Evolutionary conservation across 2,329 filamentous ascomycete species (phyloP), one percentile per base, ranked within the genome.

Genomic region (Arthrobotrys sinensis): DNA sequence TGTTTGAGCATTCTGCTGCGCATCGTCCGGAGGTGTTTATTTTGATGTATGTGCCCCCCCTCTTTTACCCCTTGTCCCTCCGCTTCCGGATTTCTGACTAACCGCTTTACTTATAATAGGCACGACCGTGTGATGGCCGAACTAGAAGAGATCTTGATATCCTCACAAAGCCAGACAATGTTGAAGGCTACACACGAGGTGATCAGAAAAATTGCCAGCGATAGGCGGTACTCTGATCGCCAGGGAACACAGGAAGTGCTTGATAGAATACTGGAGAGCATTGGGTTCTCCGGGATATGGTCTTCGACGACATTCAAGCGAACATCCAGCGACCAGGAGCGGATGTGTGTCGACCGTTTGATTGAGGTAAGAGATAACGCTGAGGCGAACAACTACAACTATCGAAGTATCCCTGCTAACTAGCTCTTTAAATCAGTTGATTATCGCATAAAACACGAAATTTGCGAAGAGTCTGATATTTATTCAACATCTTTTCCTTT

Each of bases 231-330:
- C 75, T 84, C 86, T 1, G 84, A 84, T 7, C 85, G 86, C 14
- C 83, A 87, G 16, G 86, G 87, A 55, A 87, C 87, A 4, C 85
- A 85, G 34, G 85, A 86, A 45, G 83, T 85, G 32, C 83, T 91
- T 10, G 86, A 86, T 57, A 86, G 88, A 53, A 86, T 87, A 1
- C 85, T 91, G 7, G 87, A 89, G 43, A 87, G 88, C 1, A 87
- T 89, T 83, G 90, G 90, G 1, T 91, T 92, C 78, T 86, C 87
- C 7, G 90, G 90, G 0, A 84, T 92, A 1, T 91, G 89, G 89
- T 86, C 87, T 24, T 86, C 86, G 4, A 88, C 87, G 76, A 88
- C 87, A 0, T 87, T 88, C 65, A 86, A 85, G 38, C 85, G 86
- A 14, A 84, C 70, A 32, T 79, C 76, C 16, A 79, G 75, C 24